Evolutionary conservation across 169 alveolate genomes (phyloP).

Genomic region (Cryptosporidium sp.): DNA sequence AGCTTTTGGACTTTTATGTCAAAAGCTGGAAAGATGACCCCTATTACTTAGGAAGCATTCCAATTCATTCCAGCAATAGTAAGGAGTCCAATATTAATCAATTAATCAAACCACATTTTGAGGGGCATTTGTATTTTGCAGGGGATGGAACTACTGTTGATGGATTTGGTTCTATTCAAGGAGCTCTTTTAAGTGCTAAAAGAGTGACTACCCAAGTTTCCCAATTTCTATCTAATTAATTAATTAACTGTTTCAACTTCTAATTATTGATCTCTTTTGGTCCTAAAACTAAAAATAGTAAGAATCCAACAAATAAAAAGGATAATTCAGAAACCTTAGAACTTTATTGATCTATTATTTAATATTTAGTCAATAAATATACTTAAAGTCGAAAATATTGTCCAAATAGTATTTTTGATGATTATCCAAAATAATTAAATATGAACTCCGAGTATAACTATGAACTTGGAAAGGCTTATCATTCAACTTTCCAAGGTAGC

Average conservation of each 20-base stretch:
- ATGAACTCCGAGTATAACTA: not conserved
- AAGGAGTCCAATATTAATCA: constrained; percentile 48
- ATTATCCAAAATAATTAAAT: not conserved
- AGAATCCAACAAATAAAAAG: not conserved
- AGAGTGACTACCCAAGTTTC: constrained; percentile 55
- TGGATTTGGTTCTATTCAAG: constrained; percentile 62
- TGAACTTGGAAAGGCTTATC: not conserved
- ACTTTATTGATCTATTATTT: not conserved
- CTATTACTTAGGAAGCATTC: constrained; percentile 48
- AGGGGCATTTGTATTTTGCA: constrained; percentile 70
- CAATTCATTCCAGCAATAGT: constrained; percentile 45
- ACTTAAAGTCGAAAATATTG: not conserved
- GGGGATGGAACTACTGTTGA: constrained; percentile 75
- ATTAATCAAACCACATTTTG: constrained; percentile 65
- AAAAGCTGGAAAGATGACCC: constrained; percentile 67
- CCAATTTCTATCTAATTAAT: constrained; percentile 37
- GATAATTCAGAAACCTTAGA: not conserved
- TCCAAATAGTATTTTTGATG: not conserved
- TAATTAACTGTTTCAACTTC: not conserved
- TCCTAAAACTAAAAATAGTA: not conserved
- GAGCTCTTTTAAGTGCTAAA: constrained; percentile 75
- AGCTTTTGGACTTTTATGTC: constrained; percentile 12
- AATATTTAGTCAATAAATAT: not conserved
- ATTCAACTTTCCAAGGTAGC: not conserved
- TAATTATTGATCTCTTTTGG: not conserved